These are phyloP conservation scores for Vararia minispora DNA, from an alignment of 768 basidiomycete genomes.

Conservation along the genomic window DNA sequence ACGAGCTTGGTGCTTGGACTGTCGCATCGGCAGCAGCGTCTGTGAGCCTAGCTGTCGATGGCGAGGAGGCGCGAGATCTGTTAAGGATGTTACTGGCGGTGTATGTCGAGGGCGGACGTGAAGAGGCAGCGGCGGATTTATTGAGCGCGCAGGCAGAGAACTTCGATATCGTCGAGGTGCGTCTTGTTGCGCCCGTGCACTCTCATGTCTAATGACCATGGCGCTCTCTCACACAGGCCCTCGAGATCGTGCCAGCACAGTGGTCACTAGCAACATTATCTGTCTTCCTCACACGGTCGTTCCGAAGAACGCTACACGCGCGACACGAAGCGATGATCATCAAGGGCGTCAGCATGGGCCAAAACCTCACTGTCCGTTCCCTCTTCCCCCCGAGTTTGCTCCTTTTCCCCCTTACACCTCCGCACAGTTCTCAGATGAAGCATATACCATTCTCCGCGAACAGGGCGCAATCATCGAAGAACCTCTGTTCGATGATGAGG, in stretches of 20 bases:
- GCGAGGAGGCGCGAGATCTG: conserved; percentile 42
- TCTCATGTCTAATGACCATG: background rate
- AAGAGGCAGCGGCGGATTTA: conserved; percentile 42
- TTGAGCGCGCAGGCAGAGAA: conserved; percentile 74
- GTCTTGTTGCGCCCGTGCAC: conserved; percentile 18
- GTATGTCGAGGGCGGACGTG: conserved; percentile 72
- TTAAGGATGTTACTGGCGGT: conserved; percentile 67
- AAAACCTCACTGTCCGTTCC: conserved; percentile 61
- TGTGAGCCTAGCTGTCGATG: conserved; percentile 28
- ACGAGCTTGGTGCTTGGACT: conserved; percentile 35
- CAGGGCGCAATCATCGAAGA: conserved; percentile 3
- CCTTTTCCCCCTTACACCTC: background rate
- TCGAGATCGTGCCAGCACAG: conserved; percentile 53
- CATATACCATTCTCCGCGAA: background rate
- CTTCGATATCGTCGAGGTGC: conserved; percentile 68
- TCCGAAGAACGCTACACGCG: conserved; percentile 63
- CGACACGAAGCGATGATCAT: conserved; percentile 63
- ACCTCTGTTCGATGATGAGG: too few species aligned
- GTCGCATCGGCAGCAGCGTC: conserved; percentile 27
- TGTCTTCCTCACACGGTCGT: conserved; percentile 68
- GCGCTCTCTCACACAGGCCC: conserved; percentile 30
- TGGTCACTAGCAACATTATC: conserved; percentile 71
- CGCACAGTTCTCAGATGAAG: conserved; percentile 1
- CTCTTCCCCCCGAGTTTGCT: background rate
- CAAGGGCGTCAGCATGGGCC: conserved; percentile 66